Percentiles rank a stretch among this genome's conserved stretches.
phyloP scores from a whole-genome alignment of 1,284 basidiomycete species.

The Leccinum huronense region DNA sequence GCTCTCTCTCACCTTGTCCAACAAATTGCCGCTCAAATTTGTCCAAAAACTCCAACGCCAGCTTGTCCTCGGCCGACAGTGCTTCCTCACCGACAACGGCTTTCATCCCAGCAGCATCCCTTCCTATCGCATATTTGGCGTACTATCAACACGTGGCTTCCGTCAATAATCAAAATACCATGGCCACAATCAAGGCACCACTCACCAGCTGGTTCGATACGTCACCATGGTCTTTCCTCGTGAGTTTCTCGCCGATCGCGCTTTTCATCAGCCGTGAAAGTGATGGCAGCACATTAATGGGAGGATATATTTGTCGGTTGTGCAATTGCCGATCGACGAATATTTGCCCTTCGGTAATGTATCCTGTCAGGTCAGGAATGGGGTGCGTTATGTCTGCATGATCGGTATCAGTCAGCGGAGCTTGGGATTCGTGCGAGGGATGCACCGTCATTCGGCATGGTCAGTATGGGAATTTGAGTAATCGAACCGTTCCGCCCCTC shows the following conservation, averaged over 20 bases:
- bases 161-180: constrained; percentile 19
- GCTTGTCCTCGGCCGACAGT: constrained; percentile 89
- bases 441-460: constrained; percentile 98
- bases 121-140: constrained; percentile 96
- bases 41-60: constrained; percentile 90
- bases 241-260: constrained; percentile 96
- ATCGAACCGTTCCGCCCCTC: constrained; percentile 98
- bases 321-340: constrained; percentile 94
- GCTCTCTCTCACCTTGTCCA: constrained; percentile 71
- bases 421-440: constrained; percentile 26
- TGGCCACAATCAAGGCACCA: constrained; percentile 29
- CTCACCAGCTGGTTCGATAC: constrained; percentile 94
- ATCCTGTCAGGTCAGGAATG: constrained; percentile 99
- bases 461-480: constrained; percentile 99
- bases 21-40: constrained; percentile 96
- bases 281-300: constrained; percentile 99
- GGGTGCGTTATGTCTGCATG: constrained; percentile 95
- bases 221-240: constrained; percentile 97
- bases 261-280: constrained; percentile 99
- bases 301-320: constrained; percentile 98
- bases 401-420: constrained; percentile 28
- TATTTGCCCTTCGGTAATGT: constrained; percentile 99
- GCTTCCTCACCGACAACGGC: constrained; percentile 99
- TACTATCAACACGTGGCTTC: constrained; percentile 58
- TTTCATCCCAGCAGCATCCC: constrained; percentile 99